Evolutionary conservation across 345 rosid genomes (phyloP).

Genomic region (Sisymbrium altissimum): DNA sequence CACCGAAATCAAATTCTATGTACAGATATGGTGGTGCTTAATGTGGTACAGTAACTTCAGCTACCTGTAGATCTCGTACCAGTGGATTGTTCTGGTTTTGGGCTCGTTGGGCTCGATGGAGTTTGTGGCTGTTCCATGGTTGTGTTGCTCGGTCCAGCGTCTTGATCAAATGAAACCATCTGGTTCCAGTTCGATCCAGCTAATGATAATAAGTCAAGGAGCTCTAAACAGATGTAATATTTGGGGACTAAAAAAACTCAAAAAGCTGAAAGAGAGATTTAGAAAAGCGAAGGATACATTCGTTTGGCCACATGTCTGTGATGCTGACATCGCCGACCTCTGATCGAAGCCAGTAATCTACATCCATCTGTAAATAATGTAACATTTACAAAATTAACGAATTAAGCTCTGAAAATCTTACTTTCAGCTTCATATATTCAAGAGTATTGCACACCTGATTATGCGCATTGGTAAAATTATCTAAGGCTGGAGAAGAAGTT

Average conservation of each 20-base stretch:
- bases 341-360: conserved; percentile 95
- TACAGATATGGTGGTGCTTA: conserved; percentile 15
- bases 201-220: conserved; percentile 23
- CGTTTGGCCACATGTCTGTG: conserved; percentile 81
- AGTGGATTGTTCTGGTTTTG: not conserved
- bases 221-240: not conserved
- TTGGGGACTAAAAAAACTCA: not conserved
- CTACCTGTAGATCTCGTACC: conserved; percentile 26
- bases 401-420: not conserved
- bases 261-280: not conserved
- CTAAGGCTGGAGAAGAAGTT: not conserved
- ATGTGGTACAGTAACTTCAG: conserved; percentile 15
- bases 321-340: conserved; percentile 83
- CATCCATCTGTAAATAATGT: conserved; percentile 54
- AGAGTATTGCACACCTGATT: not conserved
- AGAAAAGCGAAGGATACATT: conserved; percentile 59
- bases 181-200: conserved; percentile 28
- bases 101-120: conserved; percentile 23
- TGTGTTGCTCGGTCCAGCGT: conserved; percentile 27
- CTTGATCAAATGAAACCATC: conserved; percentile 19
- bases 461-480: not conserved
- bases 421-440: not conserved
- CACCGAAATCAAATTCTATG: conserved; percentile 20
- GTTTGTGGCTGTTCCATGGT: conserved; percentile 19
- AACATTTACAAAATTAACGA: not conserved